A percentile compares a stretch with the other conserved stretches of the same genome.
These are phyloP conservation scores for Chaetothyriales sp. DNA, from an alignment of 2,329 filamentous ascomycete species.

Conservation along the genomic window DNA sequence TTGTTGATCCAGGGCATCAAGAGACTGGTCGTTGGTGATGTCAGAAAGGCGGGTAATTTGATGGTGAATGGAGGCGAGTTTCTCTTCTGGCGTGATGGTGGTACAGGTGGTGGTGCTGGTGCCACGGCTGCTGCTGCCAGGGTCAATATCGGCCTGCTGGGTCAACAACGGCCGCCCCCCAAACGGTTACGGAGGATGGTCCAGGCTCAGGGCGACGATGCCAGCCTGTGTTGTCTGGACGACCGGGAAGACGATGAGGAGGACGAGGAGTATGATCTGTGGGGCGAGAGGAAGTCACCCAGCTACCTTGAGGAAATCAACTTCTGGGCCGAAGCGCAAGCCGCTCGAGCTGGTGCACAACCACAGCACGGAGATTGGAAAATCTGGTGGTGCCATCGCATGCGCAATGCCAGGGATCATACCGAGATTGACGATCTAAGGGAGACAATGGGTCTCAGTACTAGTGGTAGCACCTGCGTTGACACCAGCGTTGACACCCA, in stretches of 20 bases:
- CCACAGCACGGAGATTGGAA: constrained; percentile 33
- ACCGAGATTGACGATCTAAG: constrained; percentile 53
- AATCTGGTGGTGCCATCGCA: constrained; percentile 67
- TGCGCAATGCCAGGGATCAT: constrained; percentile 66
- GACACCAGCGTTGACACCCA: too few relatives aligned
- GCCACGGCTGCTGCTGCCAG: too few relatives aligned
- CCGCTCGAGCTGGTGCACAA: neutral
- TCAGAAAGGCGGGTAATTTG: constrained; percentile 48
- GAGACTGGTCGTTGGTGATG: constrained; percentile 42
- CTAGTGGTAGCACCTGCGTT: too few relatives aligned
- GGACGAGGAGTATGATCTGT: neutral
- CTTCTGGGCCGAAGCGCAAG: neutral
- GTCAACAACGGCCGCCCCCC: constrained; percentile 1
- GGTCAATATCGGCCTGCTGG: neutral
- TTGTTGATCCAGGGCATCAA: constrained; percentile 44
- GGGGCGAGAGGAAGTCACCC: neutral
- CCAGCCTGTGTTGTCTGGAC: too few relatives aligned
- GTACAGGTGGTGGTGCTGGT: constrained; percentile 3
- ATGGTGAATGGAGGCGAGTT: constrained; percentile 64
- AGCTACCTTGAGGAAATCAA: neutral
- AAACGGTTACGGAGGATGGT: neutral
- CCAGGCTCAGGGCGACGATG: neutral
- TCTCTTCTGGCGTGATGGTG: constrained; percentile 43
- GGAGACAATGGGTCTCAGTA: constrained; percentile 33
- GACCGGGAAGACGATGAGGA: neutral